phyloP scores from a whole-genome alignment of 768 basidiomycete genomes.

The Zangia roseola region DNA sequence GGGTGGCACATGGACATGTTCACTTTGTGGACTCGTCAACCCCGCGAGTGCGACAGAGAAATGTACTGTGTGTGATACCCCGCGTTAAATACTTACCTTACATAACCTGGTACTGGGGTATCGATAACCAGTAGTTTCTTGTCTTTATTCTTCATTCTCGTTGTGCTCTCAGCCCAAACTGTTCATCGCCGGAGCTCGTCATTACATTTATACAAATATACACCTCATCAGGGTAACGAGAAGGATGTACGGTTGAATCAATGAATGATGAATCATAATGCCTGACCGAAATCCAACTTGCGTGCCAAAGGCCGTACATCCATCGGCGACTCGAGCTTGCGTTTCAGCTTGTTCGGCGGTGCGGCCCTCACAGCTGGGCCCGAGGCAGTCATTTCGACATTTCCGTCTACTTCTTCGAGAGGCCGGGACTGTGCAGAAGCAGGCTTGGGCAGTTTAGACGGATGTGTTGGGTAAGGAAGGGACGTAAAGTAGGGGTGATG shows the following conservation, averaged over 20 bases:
- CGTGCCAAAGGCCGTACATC: conserved; percentile 65
- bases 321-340: conserved; percentile 60
- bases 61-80: conserved; percentile 51
- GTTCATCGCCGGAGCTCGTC: conserved; percentile 3
- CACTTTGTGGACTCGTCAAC: conserved; percentile 44
- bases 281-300: conserved; percentile 67
- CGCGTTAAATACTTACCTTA: conserved; percentile 29
- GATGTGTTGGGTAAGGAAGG: conserved; percentile 84
- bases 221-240: not conserved
- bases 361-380: conserved; percentile 53
- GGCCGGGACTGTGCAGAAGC: conserved; percentile 48
- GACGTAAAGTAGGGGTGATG: conserved; percentile 85
- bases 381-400: conserved; percentile 51
- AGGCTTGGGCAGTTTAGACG: conserved; percentile 84
- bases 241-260: too few relatives aligned
- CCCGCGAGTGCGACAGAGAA: conserved; percentile 41
- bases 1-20: conserved; percentile 39
- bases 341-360: conserved; percentile 59
- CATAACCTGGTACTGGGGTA: not conserved
- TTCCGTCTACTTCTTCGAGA: conserved; percentile 77
- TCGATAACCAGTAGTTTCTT: conserved; percentile 10
- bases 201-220: conserved; percentile 5
- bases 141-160: conserved; percentile 10
- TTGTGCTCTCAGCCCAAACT: conserved; percentile 2
- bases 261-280: conserved; percentile 1